Conservation (phyloP, 1,284 basidiomycete species). For the Inonotus hispidus region DNA sequence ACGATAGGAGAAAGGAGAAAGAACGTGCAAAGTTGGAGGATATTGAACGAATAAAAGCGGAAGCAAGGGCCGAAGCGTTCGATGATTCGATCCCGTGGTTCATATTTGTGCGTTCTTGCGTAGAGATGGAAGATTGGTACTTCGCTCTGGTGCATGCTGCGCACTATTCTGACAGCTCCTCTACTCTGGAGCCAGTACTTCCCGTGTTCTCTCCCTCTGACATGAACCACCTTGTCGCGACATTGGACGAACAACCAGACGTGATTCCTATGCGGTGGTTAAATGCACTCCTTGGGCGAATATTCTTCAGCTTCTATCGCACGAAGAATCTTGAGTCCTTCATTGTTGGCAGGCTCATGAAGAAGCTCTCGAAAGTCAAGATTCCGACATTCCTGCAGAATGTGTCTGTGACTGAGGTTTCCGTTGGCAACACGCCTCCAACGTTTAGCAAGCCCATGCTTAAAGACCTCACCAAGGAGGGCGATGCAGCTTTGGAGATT, state of each 20-base stretch:
- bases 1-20: constrained; percentile 37
- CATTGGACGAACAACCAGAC: constrained; percentile 88
- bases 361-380: constrained; percentile 89
- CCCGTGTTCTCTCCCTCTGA: constrained; percentile 72
- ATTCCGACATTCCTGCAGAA: constrained; percentile 84
- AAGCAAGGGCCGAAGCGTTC: constrained; percentile 44
- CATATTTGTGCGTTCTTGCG: constrained; percentile 79
- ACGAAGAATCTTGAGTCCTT: constrained; percentile 77
- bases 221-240: constrained; percentile 81
- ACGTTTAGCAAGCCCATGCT: constrained; percentile 94
- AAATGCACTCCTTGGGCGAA: constrained; percentile 86
- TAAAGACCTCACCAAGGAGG: constrained; percentile 90
- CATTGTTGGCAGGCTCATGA: constrained; percentile 87
- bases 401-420: constrained; percentile 83
- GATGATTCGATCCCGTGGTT: constrained; percentile 71
- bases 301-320: constrained; percentile 90
- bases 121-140: constrained; percentile 97
- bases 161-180: constrained; percentile 51
- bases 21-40: constrained; percentile 41
- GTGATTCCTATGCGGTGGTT: constrained; percentile 96
- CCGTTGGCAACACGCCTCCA: constrained; percentile 79
- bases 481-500: constrained; percentile 86
- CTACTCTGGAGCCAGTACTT: constrained; percentile 49
- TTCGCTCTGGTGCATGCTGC: constrained; percentile 77
- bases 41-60: constrained; percentile 40